Evolutionary conservation across 768 basidiomycete species (phyloP).

Genomic region (Mycena amicta): DNA sequence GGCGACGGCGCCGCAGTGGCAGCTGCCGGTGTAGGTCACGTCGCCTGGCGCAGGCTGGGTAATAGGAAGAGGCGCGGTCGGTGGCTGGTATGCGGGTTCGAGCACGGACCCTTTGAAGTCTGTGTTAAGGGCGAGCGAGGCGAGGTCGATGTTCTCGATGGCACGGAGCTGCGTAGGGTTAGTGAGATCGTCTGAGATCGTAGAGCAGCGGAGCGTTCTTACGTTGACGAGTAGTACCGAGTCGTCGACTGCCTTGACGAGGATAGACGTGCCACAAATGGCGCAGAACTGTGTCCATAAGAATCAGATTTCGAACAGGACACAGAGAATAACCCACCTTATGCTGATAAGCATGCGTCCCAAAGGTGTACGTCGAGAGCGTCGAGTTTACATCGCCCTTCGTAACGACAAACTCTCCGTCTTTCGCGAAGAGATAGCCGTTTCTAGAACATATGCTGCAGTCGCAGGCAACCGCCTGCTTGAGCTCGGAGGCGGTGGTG

Average conservation of each 20-base stretch:
- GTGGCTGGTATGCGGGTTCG: background rate
- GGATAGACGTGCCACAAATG: background rate
- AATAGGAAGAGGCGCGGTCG: background rate
- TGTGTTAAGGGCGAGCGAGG: background rate
- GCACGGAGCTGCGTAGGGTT: background rate
- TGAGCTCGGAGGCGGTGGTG: background rate
- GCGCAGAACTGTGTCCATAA: background rate
- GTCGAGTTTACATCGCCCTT: background rate
- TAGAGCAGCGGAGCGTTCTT: background rate
- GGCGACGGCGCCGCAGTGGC: conserved; percentile 1
- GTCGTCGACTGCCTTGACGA: background rate
- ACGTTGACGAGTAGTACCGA: background rate
- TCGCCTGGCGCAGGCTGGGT: background rate
- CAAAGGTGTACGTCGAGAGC: background rate
- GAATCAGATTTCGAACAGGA: background rate
- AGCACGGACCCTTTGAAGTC: background rate
- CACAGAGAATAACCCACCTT: background rate
- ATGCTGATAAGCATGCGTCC: background rate
- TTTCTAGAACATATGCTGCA: background rate
- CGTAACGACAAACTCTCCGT: background rate
- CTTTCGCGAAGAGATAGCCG: background rate
- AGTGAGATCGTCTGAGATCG: background rate
- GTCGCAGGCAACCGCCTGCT: background rate
- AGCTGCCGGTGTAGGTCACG: background rate
- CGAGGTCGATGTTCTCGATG: background rate